Evolutionary conservation across 73 alveolate genomes (phyloP).

Genomic region (Uronychia setigera): DNA sequence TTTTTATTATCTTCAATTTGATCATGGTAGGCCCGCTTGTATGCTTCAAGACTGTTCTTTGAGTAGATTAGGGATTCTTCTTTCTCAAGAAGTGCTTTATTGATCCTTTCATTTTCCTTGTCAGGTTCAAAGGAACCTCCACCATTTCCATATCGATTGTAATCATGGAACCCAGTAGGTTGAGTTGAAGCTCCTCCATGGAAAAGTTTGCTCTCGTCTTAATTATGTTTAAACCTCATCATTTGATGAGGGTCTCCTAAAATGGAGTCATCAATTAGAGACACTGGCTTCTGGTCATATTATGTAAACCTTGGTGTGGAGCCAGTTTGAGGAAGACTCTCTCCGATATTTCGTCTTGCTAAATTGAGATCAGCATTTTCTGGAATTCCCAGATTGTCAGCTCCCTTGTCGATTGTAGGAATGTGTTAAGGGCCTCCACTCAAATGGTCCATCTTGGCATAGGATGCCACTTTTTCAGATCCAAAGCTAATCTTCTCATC

Average conservation of each 20-base stretch:
- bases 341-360: neutral
- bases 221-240: neutral
- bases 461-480: neutral
- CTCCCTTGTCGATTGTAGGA: neutral
- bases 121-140: neutral
- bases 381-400: neutral
- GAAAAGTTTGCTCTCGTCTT: too few species aligned
- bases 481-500: neutral
- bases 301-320: neutral
- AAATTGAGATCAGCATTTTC: neutral
- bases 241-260: neutral
- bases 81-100: neutral
- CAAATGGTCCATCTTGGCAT: neutral
- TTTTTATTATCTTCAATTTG: neutral
- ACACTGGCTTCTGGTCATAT: neutral
- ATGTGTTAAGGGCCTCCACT: neutral
- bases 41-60: neutral
- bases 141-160: neutral
- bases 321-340: neutral
- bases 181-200: conserved; percentile 1
- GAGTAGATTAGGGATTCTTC: neutral
- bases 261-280: neutral
- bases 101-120: neutral
- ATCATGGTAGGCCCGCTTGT: neutral
- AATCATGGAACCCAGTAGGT: too few species aligned